These are phyloP conservation scores for Beta corolliflora DNA, from an alignment of 179 eudicot species.

Conservation along the genomic window DNA sequence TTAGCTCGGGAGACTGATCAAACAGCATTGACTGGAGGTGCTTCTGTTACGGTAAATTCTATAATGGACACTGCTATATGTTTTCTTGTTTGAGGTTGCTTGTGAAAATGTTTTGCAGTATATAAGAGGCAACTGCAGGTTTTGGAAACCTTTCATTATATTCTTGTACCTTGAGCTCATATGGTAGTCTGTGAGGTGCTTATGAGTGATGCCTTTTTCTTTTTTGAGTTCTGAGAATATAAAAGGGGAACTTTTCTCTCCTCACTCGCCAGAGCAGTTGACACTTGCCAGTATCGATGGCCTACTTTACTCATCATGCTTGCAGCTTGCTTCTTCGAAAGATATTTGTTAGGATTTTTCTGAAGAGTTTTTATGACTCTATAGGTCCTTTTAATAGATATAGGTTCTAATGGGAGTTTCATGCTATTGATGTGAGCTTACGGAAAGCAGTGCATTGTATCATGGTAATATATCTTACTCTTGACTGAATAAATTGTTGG, in stretches of 20 bases:
- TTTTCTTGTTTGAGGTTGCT: background rate
- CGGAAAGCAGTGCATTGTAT: background rate
- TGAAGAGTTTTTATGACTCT: background rate
- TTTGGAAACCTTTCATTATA: background rate
- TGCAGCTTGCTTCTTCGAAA: background rate
- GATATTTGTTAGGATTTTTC: background rate
- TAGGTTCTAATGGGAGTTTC: background rate
- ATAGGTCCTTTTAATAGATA: background rate
- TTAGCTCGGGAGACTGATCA: slow-evolving; percentile 20
- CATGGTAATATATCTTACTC: background rate
- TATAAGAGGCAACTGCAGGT: background rate
- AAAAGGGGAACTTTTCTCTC: background rate
- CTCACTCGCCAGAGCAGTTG: background rate
- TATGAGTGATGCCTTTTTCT: background rate
- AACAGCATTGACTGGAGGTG: slow-evolving; percentile 20
- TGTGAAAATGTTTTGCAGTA: background rate
- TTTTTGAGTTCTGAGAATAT: background rate
- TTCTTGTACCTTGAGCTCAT: background rate
- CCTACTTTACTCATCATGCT: background rate
- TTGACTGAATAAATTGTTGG: background rate
- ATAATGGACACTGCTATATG: background rate
- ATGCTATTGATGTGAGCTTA: background rate
- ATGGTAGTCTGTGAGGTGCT: background rate
- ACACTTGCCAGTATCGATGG: background rate
- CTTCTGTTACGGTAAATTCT: slow-evolving; percentile 32